Percentiles rank a stretch among this genome's conserved stretches.
Evolutionary conservation across 2,329 filamentous ascomycete genomes (phyloP).

Genomic region (Endocalyx cinctus): DNA sequence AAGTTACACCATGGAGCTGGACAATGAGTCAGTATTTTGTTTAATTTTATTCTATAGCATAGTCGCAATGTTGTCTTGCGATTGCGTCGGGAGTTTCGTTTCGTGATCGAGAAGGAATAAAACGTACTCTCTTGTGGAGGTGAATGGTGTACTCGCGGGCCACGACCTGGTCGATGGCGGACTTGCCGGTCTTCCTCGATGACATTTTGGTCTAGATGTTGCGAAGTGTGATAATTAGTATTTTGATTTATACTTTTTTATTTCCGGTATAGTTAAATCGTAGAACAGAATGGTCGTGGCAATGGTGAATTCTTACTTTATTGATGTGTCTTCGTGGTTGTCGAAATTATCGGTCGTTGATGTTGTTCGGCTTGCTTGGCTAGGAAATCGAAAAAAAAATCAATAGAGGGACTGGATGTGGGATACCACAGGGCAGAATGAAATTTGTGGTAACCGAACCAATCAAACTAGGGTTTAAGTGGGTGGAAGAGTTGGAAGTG

Average conservation of each 20-base stretch:
- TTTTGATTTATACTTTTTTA: no score
- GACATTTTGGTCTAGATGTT: conserved; percentile 48
- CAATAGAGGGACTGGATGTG: conserved; percentile 22
- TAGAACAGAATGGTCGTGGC: no score
- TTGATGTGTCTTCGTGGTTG: conserved; percentile 19
- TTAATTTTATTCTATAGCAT: no score
- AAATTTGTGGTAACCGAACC: conserved; percentile 24
- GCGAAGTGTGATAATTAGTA: conserved; percentile 8
- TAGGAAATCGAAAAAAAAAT: conserved; percentile 18
- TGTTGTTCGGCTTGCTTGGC: conserved; percentile 24
- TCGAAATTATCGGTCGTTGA: conserved; percentile 22
- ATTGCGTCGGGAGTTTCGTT: conserved; percentile 1
- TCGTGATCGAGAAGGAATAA: conserved; percentile 28
- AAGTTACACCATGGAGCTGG: conserved; percentile 91
- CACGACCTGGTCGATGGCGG: conserved; percentile 98
- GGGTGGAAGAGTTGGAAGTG: conserved; percentile 7
- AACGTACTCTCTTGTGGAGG: conserved; percentile 97
- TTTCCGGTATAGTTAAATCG: no score
- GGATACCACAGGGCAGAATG: conserved; percentile 24
- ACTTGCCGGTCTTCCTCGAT: conserved; percentile 71
- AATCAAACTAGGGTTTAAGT: conserved; percentile 19
- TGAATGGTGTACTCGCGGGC: conserved; percentile 99
- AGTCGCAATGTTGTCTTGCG: conserved; percentile 2
- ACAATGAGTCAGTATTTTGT: conserved; percentile 28
- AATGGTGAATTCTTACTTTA: conserved; percentile 21